phyloP scores from a whole-genome alignment of 176 grass and related monocot species.

The Ananas comosus region DNA sequence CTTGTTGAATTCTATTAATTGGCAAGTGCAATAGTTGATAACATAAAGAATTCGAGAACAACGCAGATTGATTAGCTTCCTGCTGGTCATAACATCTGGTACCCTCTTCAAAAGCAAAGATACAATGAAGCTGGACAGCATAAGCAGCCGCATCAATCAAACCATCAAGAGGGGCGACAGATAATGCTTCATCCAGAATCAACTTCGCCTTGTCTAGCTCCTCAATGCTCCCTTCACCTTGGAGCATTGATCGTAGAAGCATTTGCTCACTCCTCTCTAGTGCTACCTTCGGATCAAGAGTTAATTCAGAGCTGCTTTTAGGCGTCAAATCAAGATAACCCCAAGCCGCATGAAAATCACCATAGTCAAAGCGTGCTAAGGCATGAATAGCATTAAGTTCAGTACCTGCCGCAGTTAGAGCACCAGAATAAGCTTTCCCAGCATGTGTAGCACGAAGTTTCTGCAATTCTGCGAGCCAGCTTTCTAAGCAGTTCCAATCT shows the following conservation, averaged over 20 bases:
- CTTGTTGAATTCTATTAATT: constrained; percentile 51
- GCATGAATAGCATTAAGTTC: constrained; percentile 95
- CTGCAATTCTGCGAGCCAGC: constrained; percentile 85
- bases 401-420: constrained; percentile 75
- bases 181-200: constrained; percentile 81
- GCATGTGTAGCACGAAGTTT: constrained; percentile 79
- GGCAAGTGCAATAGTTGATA: constrained; percentile 45
- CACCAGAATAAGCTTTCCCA: constrained; percentile 94
- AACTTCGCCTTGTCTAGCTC: constrained; percentile 73
- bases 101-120: constrained; percentile 76
- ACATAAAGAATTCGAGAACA: constrained; percentile 43
- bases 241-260: constrained; percentile 87
- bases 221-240: constrained; percentile 35
- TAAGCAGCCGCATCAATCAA: constrained; percentile 57
- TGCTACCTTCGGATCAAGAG: constrained; percentile 80
- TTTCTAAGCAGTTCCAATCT: constrained; percentile 96
- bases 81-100: constrained; percentile 30
- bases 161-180: constrained; percentile 74
- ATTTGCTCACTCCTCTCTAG: constrained; percentile 94
- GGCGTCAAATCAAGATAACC: constrained; percentile 90
- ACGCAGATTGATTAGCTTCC: constrained; percentile 35
- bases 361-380: constrained; percentile 72
- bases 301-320: constrained; percentile 78
- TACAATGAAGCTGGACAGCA: constrained; percentile 73
- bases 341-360: constrained; percentile 74